Evolutionary conservation across 2,329 filamentous ascomycete genomes (phyloP).

Genomic region (Thelonectria olida): DNA sequence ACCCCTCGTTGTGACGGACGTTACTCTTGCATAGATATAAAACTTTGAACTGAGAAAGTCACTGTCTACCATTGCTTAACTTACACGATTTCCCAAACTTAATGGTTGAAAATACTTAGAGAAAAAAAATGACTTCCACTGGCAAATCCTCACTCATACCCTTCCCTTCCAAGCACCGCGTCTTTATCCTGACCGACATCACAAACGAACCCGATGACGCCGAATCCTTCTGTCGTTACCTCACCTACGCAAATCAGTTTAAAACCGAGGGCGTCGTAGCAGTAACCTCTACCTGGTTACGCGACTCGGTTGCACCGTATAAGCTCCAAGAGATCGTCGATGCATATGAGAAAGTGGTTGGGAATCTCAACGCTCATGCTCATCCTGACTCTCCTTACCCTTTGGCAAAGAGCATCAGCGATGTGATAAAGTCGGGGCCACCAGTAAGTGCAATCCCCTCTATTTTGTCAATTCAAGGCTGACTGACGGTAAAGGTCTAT

Average conservation of each 20-base stretch:
- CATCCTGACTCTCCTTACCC: slow-evolving; percentile 54
- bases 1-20: too few relatives aligned
- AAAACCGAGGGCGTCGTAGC: slow-evolving; percentile 54
- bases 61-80: too few relatives aligned
- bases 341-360: slow-evolving; percentile 38
- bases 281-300: slow-evolving; percentile 55
- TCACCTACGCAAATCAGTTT: slow-evolving; percentile 57
- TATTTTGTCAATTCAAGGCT: not conserved
- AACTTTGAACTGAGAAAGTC: too few relatives aligned
- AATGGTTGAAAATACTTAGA: too few relatives aligned
- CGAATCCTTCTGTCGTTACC: slow-evolving; percentile 54
- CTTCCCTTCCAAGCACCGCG: slow-evolving; percentile 43
- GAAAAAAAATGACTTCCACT: too few relatives aligned
- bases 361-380: slow-evolving; percentile 45
- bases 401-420: slow-evolving; percentile 44
- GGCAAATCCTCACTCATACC: too few relatives aligned
- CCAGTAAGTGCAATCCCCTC: slow-evolving; percentile 5
- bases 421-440: slow-evolving; percentile 47
- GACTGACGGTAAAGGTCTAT: slow-evolving; percentile 29
- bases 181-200: slow-evolving; percentile 56
- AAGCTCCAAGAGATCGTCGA: slow-evolving; percentile 48
- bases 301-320: slow-evolving; percentile 48
- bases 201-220: slow-evolving; percentile 57
- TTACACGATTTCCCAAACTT: too few relatives aligned
- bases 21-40: too few relatives aligned